These are phyloP conservation scores for Blastocladiella emersonii DNA, from an alignment of 371 early-diverging fungal genomes.

Conservation along the genomic window DNA sequence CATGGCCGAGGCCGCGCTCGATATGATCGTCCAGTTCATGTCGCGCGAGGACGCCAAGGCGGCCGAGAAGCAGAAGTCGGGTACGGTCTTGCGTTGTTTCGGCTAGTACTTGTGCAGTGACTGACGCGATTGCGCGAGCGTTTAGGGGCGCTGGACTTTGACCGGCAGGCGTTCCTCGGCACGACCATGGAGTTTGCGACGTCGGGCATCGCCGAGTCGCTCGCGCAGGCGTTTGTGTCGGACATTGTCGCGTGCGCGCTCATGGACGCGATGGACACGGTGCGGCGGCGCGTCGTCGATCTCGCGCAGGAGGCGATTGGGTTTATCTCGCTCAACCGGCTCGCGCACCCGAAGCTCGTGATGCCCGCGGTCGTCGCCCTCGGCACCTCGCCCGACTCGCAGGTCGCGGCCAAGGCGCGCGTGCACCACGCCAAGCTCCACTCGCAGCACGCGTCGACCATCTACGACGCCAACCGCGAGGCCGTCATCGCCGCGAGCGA, in stretches of 20 bases:
- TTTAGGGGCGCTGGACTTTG: not conserved
- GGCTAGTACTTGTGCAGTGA: too few relatives aligned
- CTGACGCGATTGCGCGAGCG: too few relatives aligned
- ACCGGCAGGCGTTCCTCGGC: not conserved
- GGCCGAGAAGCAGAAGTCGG: not conserved
- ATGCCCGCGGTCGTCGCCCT: conserved; percentile 76
- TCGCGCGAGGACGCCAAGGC: conserved; percentile 42
- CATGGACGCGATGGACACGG: not conserved
- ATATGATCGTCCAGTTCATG: conserved; percentile 54
- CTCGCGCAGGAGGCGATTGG: not conserved
- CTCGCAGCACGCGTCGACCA: conserved; percentile 66
- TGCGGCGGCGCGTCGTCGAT: not conserved
- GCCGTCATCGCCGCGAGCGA: conserved; percentile 53
- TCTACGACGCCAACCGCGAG: conserved; percentile 59
- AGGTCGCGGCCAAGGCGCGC: conserved; percentile 49
- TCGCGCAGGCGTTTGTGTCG: not conserved
- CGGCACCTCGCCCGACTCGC: conserved; percentile 47
- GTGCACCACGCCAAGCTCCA: conserved; percentile 55
- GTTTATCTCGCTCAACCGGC: conserved; percentile 9
- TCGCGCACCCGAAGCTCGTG: conserved; percentile 10
- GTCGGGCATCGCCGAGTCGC: conserved; percentile 3
- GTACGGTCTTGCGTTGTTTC: conserved; percentile 55
- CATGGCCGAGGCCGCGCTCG: conserved; percentile 52
- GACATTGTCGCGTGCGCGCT: not conserved
- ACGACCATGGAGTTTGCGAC: conserved; percentile 3